Evolutionary conservation across 352 stramenopile genomes (phyloP).

Genomic region (Globisporangium spinosum): DNA sequence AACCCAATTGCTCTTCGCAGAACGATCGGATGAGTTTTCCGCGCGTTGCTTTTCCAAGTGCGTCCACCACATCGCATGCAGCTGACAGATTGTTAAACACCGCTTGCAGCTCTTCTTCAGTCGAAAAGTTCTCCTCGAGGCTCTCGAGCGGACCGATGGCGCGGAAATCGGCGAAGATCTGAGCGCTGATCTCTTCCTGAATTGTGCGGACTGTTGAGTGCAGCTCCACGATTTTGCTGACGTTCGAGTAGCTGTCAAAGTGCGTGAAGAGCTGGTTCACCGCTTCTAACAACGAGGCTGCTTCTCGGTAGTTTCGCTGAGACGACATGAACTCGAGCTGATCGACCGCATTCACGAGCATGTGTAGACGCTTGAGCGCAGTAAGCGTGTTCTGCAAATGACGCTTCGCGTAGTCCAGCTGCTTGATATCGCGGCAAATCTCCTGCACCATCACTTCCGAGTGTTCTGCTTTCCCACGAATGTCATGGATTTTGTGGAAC

Average conservation of each 20-base stretch:
- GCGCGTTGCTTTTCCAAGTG: slow-evolving; percentile 58
- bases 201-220: slow-evolving; percentile 88
- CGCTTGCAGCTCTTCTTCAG: slow-evolving; percentile 54
- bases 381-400: slow-evolving; percentile 95
- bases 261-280: slow-evolving; percentile 94
- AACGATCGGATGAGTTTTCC: slow-evolving; percentile 73
- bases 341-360: slow-evolving; percentile 96
- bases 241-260: slow-evolving; percentile 94
- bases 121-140: slow-evolving; percentile 71
- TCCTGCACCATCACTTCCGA: slow-evolving; percentile 96
- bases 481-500: slow-evolving; percentile 90
- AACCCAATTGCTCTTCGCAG: slow-evolving; percentile 58
- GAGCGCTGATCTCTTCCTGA: slow-evolving; percentile 80
- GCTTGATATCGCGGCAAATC: slow-evolving; percentile 98
- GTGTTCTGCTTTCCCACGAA: slow-evolving; percentile 93
- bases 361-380: slow-evolving; percentile 96
- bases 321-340: slow-evolving; percentile 84
- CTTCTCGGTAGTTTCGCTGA: slow-evolving; percentile 91
- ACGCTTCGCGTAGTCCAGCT: slow-evolving; percentile 97
- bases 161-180: slow-evolving; percentile 92
- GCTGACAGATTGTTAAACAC: slow-evolving; percentile 69
- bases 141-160: slow-evolving; percentile 69
- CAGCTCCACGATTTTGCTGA: slow-evolving; percentile 93
- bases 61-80: slow-evolving; percentile 65
- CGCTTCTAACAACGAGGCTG: slow-evolving; percentile 95